Evolutionary conservation across 345 rosid genomes (phyloP).

Genomic region (Rhodamnia rubescens): DNA sequence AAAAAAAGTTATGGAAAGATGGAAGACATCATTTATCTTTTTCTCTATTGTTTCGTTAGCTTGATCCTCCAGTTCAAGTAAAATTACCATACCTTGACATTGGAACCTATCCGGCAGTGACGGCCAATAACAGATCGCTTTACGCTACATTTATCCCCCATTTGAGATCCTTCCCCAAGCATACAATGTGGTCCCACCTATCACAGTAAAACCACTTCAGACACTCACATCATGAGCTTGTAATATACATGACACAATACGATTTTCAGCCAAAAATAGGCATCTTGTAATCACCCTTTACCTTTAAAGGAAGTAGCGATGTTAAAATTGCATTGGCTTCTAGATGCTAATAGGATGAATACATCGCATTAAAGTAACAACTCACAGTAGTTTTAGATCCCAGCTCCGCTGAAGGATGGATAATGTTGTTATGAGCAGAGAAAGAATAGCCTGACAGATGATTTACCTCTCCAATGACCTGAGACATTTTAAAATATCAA

Average conservation of each 20-base stretch:
- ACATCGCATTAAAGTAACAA: neutral
- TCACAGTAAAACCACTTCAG: conserved; percentile 1
- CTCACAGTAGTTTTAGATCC: conserved; percentile 89
- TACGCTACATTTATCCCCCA: conserved; percentile 96
- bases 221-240: neutral
- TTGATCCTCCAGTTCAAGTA: neutral
- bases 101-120: conserved; percentile 93
- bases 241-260: neutral
- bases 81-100: conserved; percentile 66
- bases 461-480: conserved; percentile 84
- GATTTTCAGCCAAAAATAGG: neutral
- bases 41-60: neutral
- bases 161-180: conserved; percentile 90
- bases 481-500: conserved; percentile 5
- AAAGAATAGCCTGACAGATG: conserved; percentile 76
- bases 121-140: conserved; percentile 94
- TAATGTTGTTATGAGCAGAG: conserved; percentile 67
- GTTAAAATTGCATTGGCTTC: neutral
- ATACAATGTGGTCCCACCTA: conserved; percentile 91
- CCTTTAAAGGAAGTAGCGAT: neutral
- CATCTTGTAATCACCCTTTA: neutral
- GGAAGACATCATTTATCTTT: neutral
- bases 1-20: neutral
- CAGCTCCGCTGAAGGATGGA: conserved; percentile 71
- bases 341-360: neutral